Evolutionary conservation across 2,329 filamentous ascomycete species (phyloP).

Genomic region (Colletotrichum godetiae): DNA sequence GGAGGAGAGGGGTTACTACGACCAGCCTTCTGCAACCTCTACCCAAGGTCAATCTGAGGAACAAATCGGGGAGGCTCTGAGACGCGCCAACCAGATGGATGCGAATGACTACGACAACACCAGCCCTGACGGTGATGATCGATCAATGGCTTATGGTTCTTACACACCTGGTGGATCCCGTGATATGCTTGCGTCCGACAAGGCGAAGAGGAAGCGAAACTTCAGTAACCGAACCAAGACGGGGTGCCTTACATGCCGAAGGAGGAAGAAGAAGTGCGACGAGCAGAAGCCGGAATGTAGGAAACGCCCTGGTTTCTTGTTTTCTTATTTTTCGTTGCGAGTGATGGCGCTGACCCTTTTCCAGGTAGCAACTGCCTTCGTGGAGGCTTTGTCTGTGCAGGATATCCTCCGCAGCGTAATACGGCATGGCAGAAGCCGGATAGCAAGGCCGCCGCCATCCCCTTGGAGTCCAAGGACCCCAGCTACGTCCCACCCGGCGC

Average conservation of each 20-base stretch:
- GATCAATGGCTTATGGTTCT: constrained; percentile 49
- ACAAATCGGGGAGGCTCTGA: constrained; percentile 57
- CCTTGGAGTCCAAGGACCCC: constrained; percentile 85
- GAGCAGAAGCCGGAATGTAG: constrained; percentile 92
- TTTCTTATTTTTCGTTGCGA: neutral
- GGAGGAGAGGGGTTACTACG: constrained; percentile 58
- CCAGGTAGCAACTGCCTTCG: constrained; percentile 89
- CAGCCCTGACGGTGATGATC: constrained; percentile 67
- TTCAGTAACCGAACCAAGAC: constrained; percentile 98
- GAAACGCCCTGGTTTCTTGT: constrained; percentile 46
- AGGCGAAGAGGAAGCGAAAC: constrained; percentile 79
- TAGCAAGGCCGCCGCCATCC: constrained; percentile 74
- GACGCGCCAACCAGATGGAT: constrained; percentile 58
- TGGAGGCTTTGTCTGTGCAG: constrained; percentile 90
- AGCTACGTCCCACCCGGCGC: constrained; percentile 71
- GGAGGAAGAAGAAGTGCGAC: constrained; percentile 97
- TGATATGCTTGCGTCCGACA: constrained; percentile 67
- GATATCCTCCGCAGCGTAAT: constrained; percentile 85
- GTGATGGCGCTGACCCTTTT: constrained; percentile 35
- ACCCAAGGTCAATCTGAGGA: constrained; percentile 62
- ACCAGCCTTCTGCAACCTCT: constrained; percentile 58
- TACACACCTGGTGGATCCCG: constrained; percentile 58
- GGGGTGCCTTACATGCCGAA: constrained; percentile 90
- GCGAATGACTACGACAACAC: constrained; percentile 60
- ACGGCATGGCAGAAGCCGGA: constrained; percentile 81